Base-by-base conservation (phyloP, 176 grass and related monocot genomes). In the Hordeum marinum region DNA sequence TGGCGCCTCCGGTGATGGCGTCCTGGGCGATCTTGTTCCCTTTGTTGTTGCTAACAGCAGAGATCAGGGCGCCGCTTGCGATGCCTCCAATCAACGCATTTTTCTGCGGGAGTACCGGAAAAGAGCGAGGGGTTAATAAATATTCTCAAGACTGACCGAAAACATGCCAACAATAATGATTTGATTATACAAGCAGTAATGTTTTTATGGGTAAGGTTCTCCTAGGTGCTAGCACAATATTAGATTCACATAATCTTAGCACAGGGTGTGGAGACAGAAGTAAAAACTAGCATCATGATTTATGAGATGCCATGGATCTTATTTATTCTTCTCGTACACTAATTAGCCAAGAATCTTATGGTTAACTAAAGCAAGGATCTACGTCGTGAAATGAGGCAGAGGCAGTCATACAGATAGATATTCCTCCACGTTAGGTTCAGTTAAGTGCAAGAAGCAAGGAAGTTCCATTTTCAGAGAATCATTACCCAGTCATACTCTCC, bases 401-500 rank as follows among this genome's bases (percentile, higher is more conserved):
- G 25, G 61, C 61, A 5, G 24, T 13, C 25, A 46, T 24, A 43
- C 17, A 79, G 37, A 62, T 21, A 62, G 5, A 8, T 24, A 25
- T 60, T 6, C 34, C 0, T 25, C 12, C 4, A 11, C 7, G 1
- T 6, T 4, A 27, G 24, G 50, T 42, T 85, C 50, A 12, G 55
- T 25, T 72, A 29, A 73, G 4, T 14, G 11, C 20, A 25, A 35
- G 11, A 29, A 73, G 18, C 15, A 18, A 36, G 3, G 64, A 61
- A 41, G 5, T 18, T 71, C 9, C 8, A 72, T 55, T 64, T 4
- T 76, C 13, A 75, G 26, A 48, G 8, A 29, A 40, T 23, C 57
- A 39, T 92, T 98, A 98, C 95, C 95, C 92, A 98, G 60, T 93
- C 91, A 58, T 26, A 24, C 42, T 3, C 35, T 37, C 95, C 95